phyloP scores from a whole-genome alignment of 257 asterid genomes.

The Fraxinus americana region DNA sequence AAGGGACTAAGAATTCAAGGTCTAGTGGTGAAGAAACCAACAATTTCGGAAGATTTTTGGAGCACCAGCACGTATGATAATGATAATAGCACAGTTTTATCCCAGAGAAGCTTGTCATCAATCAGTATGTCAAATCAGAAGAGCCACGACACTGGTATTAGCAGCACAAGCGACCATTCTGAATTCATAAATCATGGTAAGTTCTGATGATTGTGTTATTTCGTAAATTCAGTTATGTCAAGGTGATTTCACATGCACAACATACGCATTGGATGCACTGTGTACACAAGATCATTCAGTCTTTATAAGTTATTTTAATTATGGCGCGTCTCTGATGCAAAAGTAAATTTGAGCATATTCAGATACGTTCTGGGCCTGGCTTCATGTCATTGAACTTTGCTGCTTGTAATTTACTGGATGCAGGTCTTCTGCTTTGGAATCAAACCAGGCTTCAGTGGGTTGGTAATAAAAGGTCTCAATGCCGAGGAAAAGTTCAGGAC shows the following conservation, averaged over 20 bases:
- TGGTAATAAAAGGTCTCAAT: constrained; percentile 39
- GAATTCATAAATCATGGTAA: constrained; percentile 76
- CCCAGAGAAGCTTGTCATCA: constrained; percentile 75
- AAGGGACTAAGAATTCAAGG: constrained; percentile 76
- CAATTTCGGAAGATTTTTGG: constrained; percentile 75
- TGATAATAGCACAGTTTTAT: constrained; percentile 57
- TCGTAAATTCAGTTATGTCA: neutral
- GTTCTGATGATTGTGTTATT: constrained; percentile 22
- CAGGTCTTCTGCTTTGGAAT: constrained; percentile 67
- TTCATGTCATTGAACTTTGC: neutral
- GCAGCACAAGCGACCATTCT: constrained; percentile 43
- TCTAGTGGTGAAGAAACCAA: constrained; percentile 51
- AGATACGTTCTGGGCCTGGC: neutral
- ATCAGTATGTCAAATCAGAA: constrained; percentile 58
- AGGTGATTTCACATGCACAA: neutral
- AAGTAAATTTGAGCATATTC: constrained; percentile 9
- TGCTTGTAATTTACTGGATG: constrained; percentile 19
- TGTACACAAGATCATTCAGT: neutral
- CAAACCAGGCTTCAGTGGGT: constrained; percentile 71
- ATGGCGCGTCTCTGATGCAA: neutral
- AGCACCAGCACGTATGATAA: constrained; percentile 75
- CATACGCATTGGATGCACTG: neutral
- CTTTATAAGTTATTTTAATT: neutral
- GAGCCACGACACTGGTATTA: constrained; percentile 40
- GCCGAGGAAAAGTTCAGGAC: constrained; percentile 39